These are phyloP conservation scores for Aspergillus bertholletiae DNA, from an alignment of 495 filamentous ascomycete genomes.

Conservation along the genomic window DNA sequence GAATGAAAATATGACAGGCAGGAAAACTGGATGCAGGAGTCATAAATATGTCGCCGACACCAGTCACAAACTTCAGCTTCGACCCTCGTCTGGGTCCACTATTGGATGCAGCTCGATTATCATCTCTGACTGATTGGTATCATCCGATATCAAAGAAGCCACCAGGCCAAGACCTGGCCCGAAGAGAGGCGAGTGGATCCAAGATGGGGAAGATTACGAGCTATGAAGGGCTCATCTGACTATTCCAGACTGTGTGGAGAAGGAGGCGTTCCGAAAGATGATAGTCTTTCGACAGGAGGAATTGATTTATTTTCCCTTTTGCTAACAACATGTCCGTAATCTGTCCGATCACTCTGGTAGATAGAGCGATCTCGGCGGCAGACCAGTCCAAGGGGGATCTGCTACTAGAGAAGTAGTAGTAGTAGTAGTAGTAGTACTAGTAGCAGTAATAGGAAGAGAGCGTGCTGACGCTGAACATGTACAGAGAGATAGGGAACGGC, in stretches of 20 bases:
- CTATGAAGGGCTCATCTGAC: not conserved
- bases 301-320: not conserved
- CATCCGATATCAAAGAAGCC: not conserved
- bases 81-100: not conserved
- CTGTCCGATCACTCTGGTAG: not conserved
- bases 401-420: no score
- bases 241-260: not conserved
- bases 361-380: no score
- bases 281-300: not conserved
- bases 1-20: constrained; percentile 7
- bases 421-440: no score
- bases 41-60: constrained; percentile 25
- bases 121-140: not conserved
- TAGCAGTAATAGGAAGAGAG: no score
- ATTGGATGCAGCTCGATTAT: not conserved
- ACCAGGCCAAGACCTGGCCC: not conserved
- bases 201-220: not conserved
- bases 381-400: no score
- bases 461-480: not conserved
- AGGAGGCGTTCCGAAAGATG: not conserved
- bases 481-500: not conserved
- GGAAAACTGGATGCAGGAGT: constrained; percentile 5
- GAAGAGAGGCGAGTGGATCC: not conserved
- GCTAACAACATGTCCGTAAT: not conserved
- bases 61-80: constrained; percentile 14